Evolutionary conservation across 805 yeast genomes (phyloP).

Genomic region (Kodamaea leandrae): DNA sequence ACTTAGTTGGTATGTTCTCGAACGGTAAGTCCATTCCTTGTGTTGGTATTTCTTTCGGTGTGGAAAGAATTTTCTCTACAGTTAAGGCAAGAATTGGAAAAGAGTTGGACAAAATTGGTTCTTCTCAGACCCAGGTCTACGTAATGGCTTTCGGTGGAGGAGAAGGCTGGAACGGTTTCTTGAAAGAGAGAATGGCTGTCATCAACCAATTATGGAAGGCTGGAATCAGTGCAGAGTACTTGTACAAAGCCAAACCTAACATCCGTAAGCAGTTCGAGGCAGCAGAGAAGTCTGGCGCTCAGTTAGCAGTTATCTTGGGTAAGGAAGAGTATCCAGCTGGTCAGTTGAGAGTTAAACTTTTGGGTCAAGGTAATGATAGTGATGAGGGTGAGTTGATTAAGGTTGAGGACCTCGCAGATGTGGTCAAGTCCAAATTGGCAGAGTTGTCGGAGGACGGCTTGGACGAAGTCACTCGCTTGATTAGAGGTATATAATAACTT

Average conservation of each 20-base stretch:
- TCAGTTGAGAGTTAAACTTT: constrained; percentile 76
- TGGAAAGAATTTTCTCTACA: constrained; percentile 89
- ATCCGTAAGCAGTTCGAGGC: constrained; percentile 96
- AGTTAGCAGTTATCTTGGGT: constrained; percentile 88
- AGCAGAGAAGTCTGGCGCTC: constrained; percentile 92
- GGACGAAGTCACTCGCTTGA: constrained; percentile 61
- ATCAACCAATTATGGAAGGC: constrained; percentile 82
- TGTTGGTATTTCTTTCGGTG: constrained; percentile 96
- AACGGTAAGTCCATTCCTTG: constrained; percentile 93
- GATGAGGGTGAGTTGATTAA: constrained; percentile 82
- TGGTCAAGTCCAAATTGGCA: constrained; percentile 40
- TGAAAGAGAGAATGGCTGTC: constrained; percentile 86
- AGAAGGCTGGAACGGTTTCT: constrained; percentile 89
- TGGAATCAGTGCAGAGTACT: constrained; percentile 86
- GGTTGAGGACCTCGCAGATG: constrained; percentile 55
- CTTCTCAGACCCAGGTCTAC: constrained; percentile 88
- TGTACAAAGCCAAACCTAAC: constrained; percentile 91
- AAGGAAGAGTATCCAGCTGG: constrained; percentile 89
- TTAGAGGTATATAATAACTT: constrained; percentile 53
- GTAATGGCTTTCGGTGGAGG: constrained; percentile 99
- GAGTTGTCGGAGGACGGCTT: constrained; percentile 50
- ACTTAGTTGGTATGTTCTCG: constrained; percentile 94
- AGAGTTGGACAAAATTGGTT: constrained; percentile 62
- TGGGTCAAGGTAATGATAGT: constrained; percentile 82
- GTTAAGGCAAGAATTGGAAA: constrained; percentile 70